Base-by-base conservation (phyloP, 2,329 filamentous ascomycete genomes). In the Samsoniella hepiali region DNA sequence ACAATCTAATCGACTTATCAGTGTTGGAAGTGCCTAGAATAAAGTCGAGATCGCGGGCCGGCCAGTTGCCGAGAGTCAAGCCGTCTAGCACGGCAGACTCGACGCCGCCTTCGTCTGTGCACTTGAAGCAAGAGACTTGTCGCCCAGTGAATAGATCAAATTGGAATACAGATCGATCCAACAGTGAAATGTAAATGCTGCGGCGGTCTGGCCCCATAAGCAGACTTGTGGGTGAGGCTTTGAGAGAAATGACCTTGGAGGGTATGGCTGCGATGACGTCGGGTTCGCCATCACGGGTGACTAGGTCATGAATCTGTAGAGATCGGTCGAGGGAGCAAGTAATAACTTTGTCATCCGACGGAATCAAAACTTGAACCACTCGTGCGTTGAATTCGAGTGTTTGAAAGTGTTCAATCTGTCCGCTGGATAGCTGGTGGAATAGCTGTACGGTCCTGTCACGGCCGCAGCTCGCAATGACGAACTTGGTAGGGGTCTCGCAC, bases 1-100 rank as follows among this genome's bases (percentile, higher is more conserved):
- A 99, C 17, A 99, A 79, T 42, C 95, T 84, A 63, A 99, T 89
- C 0, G 95, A 98, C 73, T 98, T 99, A 75, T 99, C 95, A 1
- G 91, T 97, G 69, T 93, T 93, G 9, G 94, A 97, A 11, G 95
- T 84, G n/a, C 92, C 93, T 22, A 95, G 83, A 58, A 99, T 82
- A 58, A 96, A 84, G 34, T 88, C 84, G 3, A 83, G 76, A 47
- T 79, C 86, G 73, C 74, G 81, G 51, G 76, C 83, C 75, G 66
- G 82, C 75, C 69, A 86, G 77, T 72, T 86, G 70, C 72, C 87
- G 63, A 88, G 85, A 2, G 87, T 86, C 36, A 99, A 81, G 0
- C 90, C 91, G 67, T 93, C 91, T 68, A 98, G 79, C 50, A 95
- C 86, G 0, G 94, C 94, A 6, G 93, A 85, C 70, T 99, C 95